These are phyloP conservation scores for Apium graveolens DNA, from an alignment of 129 eudicot species.

Conservation along the genomic window DNA sequence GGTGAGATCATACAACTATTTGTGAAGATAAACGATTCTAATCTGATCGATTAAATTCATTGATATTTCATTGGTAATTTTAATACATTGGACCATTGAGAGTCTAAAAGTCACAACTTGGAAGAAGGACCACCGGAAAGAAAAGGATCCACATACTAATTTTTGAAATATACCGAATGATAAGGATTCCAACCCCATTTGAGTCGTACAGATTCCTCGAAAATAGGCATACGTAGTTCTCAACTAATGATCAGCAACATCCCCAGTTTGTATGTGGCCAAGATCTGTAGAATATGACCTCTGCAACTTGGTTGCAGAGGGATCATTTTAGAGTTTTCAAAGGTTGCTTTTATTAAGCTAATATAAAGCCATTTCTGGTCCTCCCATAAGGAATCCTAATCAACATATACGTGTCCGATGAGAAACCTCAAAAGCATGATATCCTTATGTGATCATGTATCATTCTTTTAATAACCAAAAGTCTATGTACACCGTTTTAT, in stretches of 20 bases:
- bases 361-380: not conserved
- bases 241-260: conserved; percentile 31
- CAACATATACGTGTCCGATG: not conserved
- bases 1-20: not conserved
- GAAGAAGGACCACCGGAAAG: conserved; percentile 32
- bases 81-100: conserved; percentile 22
- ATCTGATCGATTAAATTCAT: not conserved
- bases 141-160: conserved; percentile 20
- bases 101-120: conserved; percentile 30
- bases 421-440: not conserved
- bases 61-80: not conserved
- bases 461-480: not conserved
- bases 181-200: conserved; percentile 18
- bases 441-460: not conserved
- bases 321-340: conserved; percentile 17
- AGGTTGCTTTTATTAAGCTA: not conserved
- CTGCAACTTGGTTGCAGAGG: conserved; percentile 31
- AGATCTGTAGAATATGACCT: conserved; percentile 30
- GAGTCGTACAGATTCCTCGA: conserved; percentile 17
- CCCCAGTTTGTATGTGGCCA: conserved; percentile 27
- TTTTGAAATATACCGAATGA: conserved; percentile 14
- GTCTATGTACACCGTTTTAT: not conserved
- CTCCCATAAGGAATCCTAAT: not conserved
- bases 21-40: not conserved
- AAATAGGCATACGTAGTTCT: conserved; percentile 23